These are phyloP conservation scores for Aphanomyces cochlioides DNA, from an alignment of 352 stramenopile species.

Conservation along the genomic window DNA sequence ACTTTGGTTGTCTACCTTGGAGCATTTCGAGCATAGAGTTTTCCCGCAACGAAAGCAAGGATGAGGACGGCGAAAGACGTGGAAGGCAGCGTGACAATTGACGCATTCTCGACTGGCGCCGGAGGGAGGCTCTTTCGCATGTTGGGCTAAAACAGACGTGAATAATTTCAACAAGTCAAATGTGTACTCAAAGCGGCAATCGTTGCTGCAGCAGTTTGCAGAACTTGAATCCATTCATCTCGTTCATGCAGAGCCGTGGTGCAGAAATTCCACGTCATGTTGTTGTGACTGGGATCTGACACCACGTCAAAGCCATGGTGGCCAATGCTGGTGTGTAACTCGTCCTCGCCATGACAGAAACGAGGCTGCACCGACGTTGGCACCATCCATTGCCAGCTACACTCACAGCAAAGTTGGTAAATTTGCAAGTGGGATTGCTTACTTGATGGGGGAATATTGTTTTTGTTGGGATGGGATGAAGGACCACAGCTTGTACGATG, in stretches of 20 bases:
- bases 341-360: constrained; percentile 82
- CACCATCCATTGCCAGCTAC: constrained; percentile 80
- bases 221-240: constrained; percentile 28
- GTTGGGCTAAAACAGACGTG: constrained; percentile 4
- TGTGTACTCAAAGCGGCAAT: constrained; percentile 33
- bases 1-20: constrained; percentile 29
- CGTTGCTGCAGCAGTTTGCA: constrained; percentile 23
- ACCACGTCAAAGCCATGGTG: constrained; percentile 81
- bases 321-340: constrained; percentile 74
- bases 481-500: constrained; percentile 86
- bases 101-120: constrained; percentile 15
- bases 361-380: constrained; percentile 62
- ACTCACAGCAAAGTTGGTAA: neutral
- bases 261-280: constrained; percentile 32
- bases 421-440: neutral
- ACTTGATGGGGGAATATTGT: constrained; percentile 66
- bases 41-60: constrained; percentile 82
- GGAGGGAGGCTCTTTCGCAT: neutral
- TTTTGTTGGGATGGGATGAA: constrained; percentile 85
- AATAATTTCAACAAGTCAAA: constrained; percentile 52
- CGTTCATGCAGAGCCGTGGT: constrained; percentile 27
- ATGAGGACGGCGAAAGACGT: constrained; percentile 77
- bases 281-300: constrained; percentile 71
- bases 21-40: constrained; percentile 83
- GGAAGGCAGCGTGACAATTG: constrained; percentile 66